phyloP scores from a whole-genome alignment of 106 monocot species.

The Dendrobium catenatum region DNA sequence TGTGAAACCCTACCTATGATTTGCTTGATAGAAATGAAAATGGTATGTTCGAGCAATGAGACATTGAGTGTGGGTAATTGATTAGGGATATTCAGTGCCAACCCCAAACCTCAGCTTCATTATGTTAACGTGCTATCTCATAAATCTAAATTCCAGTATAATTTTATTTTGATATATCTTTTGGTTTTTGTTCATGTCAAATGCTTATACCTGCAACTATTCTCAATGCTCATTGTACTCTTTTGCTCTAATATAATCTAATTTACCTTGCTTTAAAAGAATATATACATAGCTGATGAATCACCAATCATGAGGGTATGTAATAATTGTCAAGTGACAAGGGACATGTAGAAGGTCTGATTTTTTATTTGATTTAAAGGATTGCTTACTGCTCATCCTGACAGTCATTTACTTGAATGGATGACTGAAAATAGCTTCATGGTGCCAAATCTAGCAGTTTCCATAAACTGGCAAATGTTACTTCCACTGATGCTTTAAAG shows the following conservation, averaged over 20 bases:
- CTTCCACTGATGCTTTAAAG: not conserved
- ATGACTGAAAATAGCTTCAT: not conserved
- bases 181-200: not conserved
- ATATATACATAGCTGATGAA: not conserved
- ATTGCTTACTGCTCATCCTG: not conserved
- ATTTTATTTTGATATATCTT: not conserved
- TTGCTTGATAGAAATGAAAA: no score
- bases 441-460: not conserved
- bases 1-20: no score
- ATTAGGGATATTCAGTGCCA: no score
- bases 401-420: not conserved
- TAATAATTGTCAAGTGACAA: not conserved
- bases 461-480: not conserved
- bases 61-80: no score
- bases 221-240: not conserved
- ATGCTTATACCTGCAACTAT: not conserved
- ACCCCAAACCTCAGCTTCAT: no score
- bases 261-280: not conserved
- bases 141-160: not conserved
- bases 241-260: not conserved
- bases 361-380: no score
- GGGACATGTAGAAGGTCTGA: no score
- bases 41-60: no score
- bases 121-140: no score
- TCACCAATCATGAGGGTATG: not conserved